A percentile compares a stretch with the other conserved stretches of the same genome.
phyloP scores from a whole-genome alignment of 2,329 filamentous ascomycete species.

The Phialophora chinensis region DNA sequence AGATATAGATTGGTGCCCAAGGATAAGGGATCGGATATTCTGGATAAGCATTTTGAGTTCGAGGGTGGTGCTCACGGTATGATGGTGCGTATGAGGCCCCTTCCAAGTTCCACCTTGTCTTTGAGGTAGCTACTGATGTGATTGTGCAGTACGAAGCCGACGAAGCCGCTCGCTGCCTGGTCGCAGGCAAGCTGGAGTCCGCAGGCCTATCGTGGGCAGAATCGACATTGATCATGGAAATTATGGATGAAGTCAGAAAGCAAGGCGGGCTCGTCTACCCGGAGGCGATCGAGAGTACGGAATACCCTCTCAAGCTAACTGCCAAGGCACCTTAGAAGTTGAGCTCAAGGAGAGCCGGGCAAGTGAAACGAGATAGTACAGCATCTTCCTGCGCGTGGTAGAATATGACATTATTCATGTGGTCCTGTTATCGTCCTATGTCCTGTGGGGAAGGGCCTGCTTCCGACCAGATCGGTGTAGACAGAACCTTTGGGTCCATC shows the following conservation, averaged over 20 bases:
- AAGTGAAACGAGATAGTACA: background rate
- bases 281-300: slow-evolving; percentile 67
- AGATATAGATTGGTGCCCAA: slow-evolving; percentile 80
- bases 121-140: background rate
- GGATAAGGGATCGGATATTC: slow-evolving; percentile 49
- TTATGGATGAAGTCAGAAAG: slow-evolving; percentile 73
- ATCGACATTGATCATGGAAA: slow-evolving; percentile 84
- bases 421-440: background rate
- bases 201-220: slow-evolving; percentile 80
- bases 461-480: background rate
- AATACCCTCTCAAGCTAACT: slow-evolving; percentile 54
- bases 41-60: slow-evolving; percentile 33
- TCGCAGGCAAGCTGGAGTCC: slow-evolving; percentile 73
- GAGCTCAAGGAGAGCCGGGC: background rate
- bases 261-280: slow-evolving; percentile 69
- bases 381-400: background rate
- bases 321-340: slow-evolving; percentile 12
- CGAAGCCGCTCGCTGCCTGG: slow-evolving; percentile 31
- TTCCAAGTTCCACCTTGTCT: background rate
- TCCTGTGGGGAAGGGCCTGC: background rate
- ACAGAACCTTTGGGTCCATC: background rate
- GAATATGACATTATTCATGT: background rate
- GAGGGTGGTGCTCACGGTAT: slow-evolving; percentile 35
- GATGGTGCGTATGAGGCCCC: slow-evolving; percentile 25
- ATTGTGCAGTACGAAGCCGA: slow-evolving; percentile 35